Conservation (phyloP, 2,329 filamentous ascomycete genomes). For the Epichloe uncinata region DNA sequence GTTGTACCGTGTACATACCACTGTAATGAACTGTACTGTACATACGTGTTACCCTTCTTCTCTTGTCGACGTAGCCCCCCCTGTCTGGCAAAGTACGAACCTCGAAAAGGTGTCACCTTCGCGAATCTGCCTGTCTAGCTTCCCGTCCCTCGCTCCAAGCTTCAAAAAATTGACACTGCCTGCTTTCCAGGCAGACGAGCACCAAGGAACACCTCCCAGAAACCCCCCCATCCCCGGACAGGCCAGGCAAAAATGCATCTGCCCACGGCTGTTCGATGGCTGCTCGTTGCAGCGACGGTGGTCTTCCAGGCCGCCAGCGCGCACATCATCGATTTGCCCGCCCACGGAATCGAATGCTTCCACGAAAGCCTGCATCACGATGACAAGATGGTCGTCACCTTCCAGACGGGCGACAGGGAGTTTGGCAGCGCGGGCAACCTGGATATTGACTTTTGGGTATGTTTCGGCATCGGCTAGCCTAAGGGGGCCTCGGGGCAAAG, state of each 20-base stretch:
- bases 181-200: too few species aligned
- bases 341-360: slow-evolving; percentile 95
- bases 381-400: slow-evolving; percentile 97
- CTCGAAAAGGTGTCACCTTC: slow-evolving; percentile 4
- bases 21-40: not conserved
- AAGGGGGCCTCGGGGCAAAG: not conserved
- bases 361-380: slow-evolving; percentile 85
- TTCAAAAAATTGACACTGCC: too few species aligned
- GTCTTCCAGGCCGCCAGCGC: slow-evolving; percentile 49
- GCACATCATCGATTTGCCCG: slow-evolving; percentile 91
- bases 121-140: not conserved
- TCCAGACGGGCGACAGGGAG: slow-evolving; percentile 93
- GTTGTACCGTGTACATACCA: too few species aligned
- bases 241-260: slow-evolving; percentile 15
- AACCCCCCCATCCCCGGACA: too few species aligned
- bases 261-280: slow-evolving; percentile 26
- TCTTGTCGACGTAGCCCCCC: not conserved
- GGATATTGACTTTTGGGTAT: slow-evolving; percentile 96
- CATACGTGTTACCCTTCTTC: not conserved
- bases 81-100: not conserved
- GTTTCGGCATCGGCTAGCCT: slow-evolving; percentile 12
- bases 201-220: too few species aligned
- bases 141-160: too few species aligned
- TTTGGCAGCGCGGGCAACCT: slow-evolving; percentile 90
- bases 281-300: slow-evolving; percentile 25